Evolutionary conservation across 2,329 filamentous ascomycete genomes (phyloP), one percentile per base, ranked within the genome.

Genomic region (Alternaria sp.): DNA sequence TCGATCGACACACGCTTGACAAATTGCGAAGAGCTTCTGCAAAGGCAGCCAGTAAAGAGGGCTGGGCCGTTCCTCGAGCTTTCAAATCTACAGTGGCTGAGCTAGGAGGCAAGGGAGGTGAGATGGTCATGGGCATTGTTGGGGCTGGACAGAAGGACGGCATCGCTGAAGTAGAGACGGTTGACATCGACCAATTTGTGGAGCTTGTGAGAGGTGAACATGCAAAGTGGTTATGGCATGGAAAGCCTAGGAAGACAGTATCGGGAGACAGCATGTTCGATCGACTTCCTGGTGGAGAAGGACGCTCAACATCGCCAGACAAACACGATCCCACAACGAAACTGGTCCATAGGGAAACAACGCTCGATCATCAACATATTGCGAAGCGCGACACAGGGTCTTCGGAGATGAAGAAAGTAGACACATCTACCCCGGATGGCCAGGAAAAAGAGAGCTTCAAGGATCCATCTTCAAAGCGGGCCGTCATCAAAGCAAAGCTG

Each of bases 51-150:
- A 91, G 90, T 51, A 91, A 92, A 34, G 93, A 97, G 74, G 91
- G 91, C 3, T 97, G 94, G 92, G 91, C 90, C 16, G 92, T 96
- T n/a, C 92, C 93, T 51, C 90, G 92, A 72, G 94, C 94, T 18
- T 93, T 99, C 71, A 98, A 98, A 76, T 96, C 93, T 3, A 97
- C 94, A 0, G 91, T 98, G 47, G 93, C 91, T 18, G 95, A 97
- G 78, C 88, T 99, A 39, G 93, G 93, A 67, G 94, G 95, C 14
- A 97, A 97, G 76, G 90, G 94, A 54, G 94, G 94, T 48, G 94
- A 97, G 77, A 91, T 97, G 81, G 90, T 97, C 47, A 93, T 96
- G 83, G 94, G 93, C n/a, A 96, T 96, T 84, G 93, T 97, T 6
- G 91, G 91, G 26, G 81, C 82, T 34, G 89, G 90, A 48, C 93